Evolutionary conservation across 345 rosid genomes (phyloP).

Genomic region (Eucalyptus sp.): DNA sequence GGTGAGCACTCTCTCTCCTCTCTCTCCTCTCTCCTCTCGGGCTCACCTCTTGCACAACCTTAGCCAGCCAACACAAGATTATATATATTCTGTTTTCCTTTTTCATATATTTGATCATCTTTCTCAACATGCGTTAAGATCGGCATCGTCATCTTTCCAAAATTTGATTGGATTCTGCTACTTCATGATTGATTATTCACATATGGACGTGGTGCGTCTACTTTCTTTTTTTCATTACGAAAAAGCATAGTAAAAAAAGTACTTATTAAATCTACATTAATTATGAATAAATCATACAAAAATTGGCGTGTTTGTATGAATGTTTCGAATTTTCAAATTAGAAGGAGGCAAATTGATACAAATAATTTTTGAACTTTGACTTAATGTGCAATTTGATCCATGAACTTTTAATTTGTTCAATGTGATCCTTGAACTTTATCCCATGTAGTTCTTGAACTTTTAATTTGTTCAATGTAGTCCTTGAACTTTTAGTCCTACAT

Average conservation of each 20-base stretch:
- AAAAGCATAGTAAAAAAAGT: not conserved
- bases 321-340: too few relatives aligned
- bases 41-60: too few relatives aligned
- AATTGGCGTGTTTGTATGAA: rapidly evolving
- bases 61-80: too few relatives aligned
- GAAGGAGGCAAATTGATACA: too few relatives aligned
- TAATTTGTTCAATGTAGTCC: too few relatives aligned
- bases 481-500: rapidly evolving
- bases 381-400: rapidly evolving
- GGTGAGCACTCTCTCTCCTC: too few relatives aligned
- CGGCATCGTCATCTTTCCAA: not conserved
- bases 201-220: not conserved
- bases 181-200: not conserved
- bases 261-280: too few relatives aligned
- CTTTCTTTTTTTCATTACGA: too few relatives aligned
- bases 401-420: too few relatives aligned
- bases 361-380: too few relatives aligned
- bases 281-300: not conserved
- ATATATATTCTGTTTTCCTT: not conserved
- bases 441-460: rapidly evolving
- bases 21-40: too few relatives aligned
- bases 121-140: not conserved
- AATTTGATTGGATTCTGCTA: not conserved
- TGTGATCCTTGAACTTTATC: too few relatives aligned
- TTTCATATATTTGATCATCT: not conserved